phyloP scores from a whole-genome alignment of 78 protist species.

The Capsaspora owczarzaki region DNA sequence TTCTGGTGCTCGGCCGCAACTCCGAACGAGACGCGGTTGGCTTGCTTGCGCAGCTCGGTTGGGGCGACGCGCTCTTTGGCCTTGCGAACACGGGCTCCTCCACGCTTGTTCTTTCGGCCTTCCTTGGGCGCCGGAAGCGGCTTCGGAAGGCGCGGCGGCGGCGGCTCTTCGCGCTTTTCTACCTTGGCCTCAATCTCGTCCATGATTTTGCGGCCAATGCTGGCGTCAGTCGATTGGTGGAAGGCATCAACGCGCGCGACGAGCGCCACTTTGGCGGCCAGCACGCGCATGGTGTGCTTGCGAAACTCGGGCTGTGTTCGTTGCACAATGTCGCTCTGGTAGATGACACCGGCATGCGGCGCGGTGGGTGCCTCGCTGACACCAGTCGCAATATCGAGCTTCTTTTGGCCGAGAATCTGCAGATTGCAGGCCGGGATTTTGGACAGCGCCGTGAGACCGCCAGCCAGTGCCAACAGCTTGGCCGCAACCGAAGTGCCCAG shows the following conservation, averaged over 20 bases:
- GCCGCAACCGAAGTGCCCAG: constrained; percentile 74
- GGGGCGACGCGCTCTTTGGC: not conserved
- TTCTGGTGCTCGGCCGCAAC: not conserved
- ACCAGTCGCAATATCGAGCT: constrained; percentile 45
- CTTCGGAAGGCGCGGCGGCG: constrained; percentile 45
- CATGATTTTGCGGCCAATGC: not conserved
- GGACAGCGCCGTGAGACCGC: constrained; percentile 50
- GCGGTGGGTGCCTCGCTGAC: constrained; percentile 28
- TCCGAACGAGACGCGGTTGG: constrained; percentile 2
- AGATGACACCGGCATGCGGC: constrained; percentile 56
- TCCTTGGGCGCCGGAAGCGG: constrained; percentile 62
- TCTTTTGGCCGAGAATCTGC: constrained; percentile 17
- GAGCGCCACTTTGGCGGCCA: constrained; percentile 15
- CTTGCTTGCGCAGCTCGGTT: not conserved
- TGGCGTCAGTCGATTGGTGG: not conserved
- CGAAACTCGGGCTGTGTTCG: not conserved
- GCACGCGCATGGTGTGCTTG: not conserved
- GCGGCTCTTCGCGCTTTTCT: constrained; percentile 69
- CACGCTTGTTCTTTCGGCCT: constrained; percentile 30
- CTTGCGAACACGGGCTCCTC: constrained; percentile 35
- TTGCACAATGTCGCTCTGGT: constrained; percentile 36
- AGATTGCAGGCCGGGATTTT: constrained; percentile 69
- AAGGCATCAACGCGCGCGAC: constrained; percentile 16
- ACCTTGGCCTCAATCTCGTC: constrained; percentile 42
- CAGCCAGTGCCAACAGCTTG: constrained; percentile 62